Base-by-base conservation (phyloP, 1,139 yeast species). In the Wickerhamiella pararugosa region DNA sequence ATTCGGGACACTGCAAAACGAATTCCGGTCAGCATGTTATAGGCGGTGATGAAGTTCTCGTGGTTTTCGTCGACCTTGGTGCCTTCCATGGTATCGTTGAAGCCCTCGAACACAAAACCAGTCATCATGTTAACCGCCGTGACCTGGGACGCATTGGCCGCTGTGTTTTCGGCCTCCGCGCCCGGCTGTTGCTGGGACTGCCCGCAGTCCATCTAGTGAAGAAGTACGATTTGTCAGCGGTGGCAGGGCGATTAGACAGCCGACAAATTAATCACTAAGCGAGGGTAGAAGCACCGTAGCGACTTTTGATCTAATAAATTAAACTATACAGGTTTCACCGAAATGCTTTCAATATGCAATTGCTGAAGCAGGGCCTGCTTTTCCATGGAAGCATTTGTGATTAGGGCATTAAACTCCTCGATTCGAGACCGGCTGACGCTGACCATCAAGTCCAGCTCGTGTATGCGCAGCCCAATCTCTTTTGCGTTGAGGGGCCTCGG, bases 1-100 rank as follows among this genome's bases (percentile, higher is more conserved):
- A 94, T 81, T 45, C 95, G 67, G 7, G 95, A 82, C 1, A 86
- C 97, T 0, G 96, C 92, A 1, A 87, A 94, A 46, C 98, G 70
- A 41, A 92, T 90, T 8, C 99, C 98, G 0, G 98, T 87, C 45
- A 92, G 69, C 96, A 92, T 90, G 60, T 90, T 86, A 60, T 90
- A 92, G 1, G 97, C 98, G 68, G 90, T 78, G 32, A 86, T 84
- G 55, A 80, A 92, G 60, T 87, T 90, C 42, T 76, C 86, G 56
- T 90, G 97, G 37, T 95, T 97, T 60, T 84, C 94, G 48, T 81
- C 75, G 38, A 86, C 90, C 51, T 79, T 78, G 49, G 82, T 80
- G 1, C 94, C 94, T 7, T 81, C 79, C 34, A 79, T 59, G 3
- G 79, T 86, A 40, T 69, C 67, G 51, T 75, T 83, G 50, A 50